Conservation (phyloP, 345 rosid genomes). For the thale cress (Arabidopsis thaliana) region DNA sequence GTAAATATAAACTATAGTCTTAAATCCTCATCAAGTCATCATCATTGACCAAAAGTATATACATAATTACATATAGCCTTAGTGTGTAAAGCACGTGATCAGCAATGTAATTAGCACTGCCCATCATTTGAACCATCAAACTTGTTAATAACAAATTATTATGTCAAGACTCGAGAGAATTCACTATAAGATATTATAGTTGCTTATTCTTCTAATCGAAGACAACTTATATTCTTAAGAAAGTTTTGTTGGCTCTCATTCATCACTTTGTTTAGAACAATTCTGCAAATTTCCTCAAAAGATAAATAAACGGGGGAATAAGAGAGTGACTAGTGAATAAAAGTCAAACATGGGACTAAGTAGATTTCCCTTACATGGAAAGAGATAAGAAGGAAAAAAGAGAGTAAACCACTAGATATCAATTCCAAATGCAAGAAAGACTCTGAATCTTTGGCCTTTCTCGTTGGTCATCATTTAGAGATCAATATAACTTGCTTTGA, state of each 20-base stretch:
- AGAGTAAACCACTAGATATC: background rate
- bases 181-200: background rate
- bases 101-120: conserved; percentile 1
- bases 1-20: conserved; percentile 1
- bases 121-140: conserved; percentile 30
- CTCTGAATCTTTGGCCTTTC: conserved; percentile 8
- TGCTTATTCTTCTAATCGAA: background rate
- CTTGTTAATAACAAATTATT: conserved; percentile 9
- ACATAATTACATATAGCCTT: conserved; percentile 1
- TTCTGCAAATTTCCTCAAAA: background rate
- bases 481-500: conserved; percentile 30
- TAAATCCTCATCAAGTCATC: conserved; percentile 4
- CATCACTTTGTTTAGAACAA: conserved; percentile 21
- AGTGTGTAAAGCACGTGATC: conserved; percentile 35
- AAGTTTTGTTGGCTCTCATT: conserved; percentile 19
- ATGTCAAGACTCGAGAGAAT: background rate
- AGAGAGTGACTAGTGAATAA: too few species aligned
- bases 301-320: too few species aligned
- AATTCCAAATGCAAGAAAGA: conserved; percentile 30
- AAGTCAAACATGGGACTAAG: too few species aligned
- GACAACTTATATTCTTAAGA: background rate
- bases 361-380: too few species aligned
- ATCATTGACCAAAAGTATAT: conserved; percentile 13
- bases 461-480: conserved; percentile 18
- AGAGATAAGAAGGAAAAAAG: background rate